A percentile compares a stretch with the other conserved stretches of the same genome.
These are phyloP conservation scores for Pluteus cervinus DNA, from an alignment of 768 basidiomycete species.

Conservation along the genomic window DNA sequence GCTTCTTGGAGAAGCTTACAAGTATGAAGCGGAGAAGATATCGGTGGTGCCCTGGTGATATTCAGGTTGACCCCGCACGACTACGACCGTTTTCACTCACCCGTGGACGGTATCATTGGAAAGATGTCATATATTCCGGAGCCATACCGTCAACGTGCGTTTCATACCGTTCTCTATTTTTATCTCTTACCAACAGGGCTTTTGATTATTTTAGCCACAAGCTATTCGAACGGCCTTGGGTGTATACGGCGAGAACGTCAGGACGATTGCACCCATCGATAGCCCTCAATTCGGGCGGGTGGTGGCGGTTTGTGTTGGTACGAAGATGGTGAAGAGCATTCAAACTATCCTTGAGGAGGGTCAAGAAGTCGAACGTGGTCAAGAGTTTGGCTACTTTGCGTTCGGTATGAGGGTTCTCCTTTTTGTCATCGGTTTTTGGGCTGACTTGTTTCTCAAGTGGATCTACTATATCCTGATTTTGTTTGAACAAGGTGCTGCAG, in stretches of 20 bases:
- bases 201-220: constrained; percentile 55
- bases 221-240: constrained; percentile 87
- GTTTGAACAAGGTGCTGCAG: constrained; percentile 77
- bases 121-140: constrained; percentile 79
- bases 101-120: constrained; percentile 82
- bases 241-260: constrained; percentile 90
- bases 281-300: constrained; percentile 86
- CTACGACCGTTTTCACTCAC: constrained; percentile 90
- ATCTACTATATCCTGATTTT: constrained; percentile 87
- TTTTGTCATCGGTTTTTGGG: background rate
- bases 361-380: constrained; percentile 69
- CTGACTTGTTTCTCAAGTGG: constrained; percentile 49
- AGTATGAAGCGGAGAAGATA: constrained; percentile 56
- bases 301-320: constrained; percentile 88
- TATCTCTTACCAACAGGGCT: background rate
- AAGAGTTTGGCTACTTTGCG: constrained; percentile 93
- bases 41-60: constrained; percentile 80
- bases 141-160: constrained; percentile 91
- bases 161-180: background rate
- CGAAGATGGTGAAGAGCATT: constrained; percentile 95
- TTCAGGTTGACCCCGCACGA: constrained; percentile 93
- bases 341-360: constrained; percentile 83
- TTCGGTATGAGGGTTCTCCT: constrained; percentile 59
- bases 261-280: constrained; percentile 91
- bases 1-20: constrained; percentile 76